These are phyloP conservation scores for Xylaria scruposa DNA, from an alignment of 495 filamentous ascomycete genomes.

Conservation along the genomic window DNA sequence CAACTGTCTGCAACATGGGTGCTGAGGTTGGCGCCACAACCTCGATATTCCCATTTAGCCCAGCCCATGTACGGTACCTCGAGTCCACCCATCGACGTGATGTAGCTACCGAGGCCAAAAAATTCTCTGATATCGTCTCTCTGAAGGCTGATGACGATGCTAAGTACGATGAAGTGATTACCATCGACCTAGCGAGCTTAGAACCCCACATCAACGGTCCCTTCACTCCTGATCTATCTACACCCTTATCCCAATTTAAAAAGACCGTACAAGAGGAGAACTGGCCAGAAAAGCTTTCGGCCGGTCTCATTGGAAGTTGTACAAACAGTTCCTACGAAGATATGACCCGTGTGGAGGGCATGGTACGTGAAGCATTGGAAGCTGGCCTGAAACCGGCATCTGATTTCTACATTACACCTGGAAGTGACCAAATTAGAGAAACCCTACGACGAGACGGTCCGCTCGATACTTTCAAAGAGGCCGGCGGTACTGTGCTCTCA, in stretches of 20 bases:
- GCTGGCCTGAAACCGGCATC: constrained; percentile 87
- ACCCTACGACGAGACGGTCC: constrained; percentile 88
- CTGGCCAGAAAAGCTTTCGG: constrained; percentile 90
- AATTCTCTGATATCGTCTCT: constrained; percentile 52
- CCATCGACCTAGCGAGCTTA: constrained; percentile 87
- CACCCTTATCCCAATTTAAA: constrained; percentile 86
- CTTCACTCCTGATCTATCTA: constrained; percentile 94
- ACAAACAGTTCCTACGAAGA: constrained; percentile 99
- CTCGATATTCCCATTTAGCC: constrained; percentile 75
- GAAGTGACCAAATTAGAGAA: constrained; percentile 94
- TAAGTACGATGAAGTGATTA: constrained; percentile 87
- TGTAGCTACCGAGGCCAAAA: constrained; percentile 68
- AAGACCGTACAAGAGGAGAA: constrained; percentile 79
- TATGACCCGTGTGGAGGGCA: constrained; percentile 91
- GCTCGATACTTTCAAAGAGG: constrained; percentile 82
- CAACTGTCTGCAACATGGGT: constrained; percentile 86
- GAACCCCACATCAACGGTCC: constrained; percentile 98
- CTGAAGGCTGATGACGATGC: constrained; percentile 75
- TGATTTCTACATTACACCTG: constrained; percentile 94
- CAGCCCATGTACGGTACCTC: constrained; percentile 71
- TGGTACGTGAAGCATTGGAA: constrained; percentile 86
- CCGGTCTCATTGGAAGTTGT: constrained; percentile 95
- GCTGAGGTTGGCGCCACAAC: constrained; percentile 97
- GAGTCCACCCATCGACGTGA: constrained; percentile 79
- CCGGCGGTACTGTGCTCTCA: constrained; percentile 87